Evolutionary conservation across 2,329 filamentous ascomycete species (phyloP).

Genomic region (Aspergillus novoparasiticus): DNA sequence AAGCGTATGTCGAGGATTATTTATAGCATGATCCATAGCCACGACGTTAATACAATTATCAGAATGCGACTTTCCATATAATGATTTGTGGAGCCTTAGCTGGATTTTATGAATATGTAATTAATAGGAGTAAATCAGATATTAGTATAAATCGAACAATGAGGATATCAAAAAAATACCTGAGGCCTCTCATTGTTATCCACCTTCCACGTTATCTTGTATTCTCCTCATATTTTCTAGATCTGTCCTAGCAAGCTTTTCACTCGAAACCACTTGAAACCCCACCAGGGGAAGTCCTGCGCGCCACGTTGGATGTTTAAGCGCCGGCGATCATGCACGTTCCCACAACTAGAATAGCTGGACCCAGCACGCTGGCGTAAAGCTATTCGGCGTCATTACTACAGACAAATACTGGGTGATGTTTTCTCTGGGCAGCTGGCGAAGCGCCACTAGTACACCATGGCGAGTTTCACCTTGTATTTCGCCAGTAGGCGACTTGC

Average conservation of each 20-base stretch:
- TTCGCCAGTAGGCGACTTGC: slow-evolving; percentile 7
- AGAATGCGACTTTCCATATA: background rate
- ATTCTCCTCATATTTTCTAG: background rate
- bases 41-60: background rate
- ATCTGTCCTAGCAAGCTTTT: background rate
- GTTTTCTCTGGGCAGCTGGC: background rate
- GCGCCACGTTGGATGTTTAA: slow-evolving; percentile 1
- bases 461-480: background rate
- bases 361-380: background rate
- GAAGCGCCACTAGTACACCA: background rate
- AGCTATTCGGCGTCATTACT: too few species aligned
- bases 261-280: background rate
- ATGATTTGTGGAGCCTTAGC: background rate
- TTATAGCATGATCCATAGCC: background rate
- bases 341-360: background rate
- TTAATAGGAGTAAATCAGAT: background rate
- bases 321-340: background rate
- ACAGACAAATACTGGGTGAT: background rate
- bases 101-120: too few species aligned
- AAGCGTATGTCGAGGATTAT: background rate
- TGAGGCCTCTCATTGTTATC: background rate
- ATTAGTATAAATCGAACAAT: background rate
- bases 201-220: background rate
- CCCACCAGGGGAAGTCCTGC: background rate
- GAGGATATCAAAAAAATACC: background rate